These are phyloP conservation scores for Angophora floribunda DNA, from an alignment of 345 rosid genomes.

Conservation along the genomic window DNA sequence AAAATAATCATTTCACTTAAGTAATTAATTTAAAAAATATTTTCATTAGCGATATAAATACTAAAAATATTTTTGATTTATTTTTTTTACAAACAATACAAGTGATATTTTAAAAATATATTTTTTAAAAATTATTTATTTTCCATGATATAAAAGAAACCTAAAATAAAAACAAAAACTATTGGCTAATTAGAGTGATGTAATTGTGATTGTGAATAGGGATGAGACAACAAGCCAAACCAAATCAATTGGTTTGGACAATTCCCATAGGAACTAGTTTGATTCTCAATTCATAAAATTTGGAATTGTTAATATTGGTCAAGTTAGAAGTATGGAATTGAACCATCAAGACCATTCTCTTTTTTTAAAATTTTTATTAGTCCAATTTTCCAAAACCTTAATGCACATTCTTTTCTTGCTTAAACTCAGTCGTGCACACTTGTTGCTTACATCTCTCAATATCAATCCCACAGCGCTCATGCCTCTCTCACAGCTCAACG, in stretches of 20 bases:
- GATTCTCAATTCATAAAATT: not conserved
- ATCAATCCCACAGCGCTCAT: too few species aligned
- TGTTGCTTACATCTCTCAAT: not conserved
- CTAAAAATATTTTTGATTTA: too few species aligned
- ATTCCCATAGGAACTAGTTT: too few species aligned
- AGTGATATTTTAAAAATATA: too few species aligned
- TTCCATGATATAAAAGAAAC: too few species aligned
- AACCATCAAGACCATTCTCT: rapidly evolving
- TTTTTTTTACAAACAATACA: too few species aligned
- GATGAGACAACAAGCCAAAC: not conserved
- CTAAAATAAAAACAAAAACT: not conserved
- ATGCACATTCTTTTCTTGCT: not conserved
- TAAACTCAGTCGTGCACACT: rapidly evolving
- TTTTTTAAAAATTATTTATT: too few species aligned
- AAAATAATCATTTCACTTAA: too few species aligned
- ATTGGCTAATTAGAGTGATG: not conserved
- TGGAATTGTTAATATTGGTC: too few species aligned
- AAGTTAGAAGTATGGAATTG: not conserved
- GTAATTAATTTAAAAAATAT: too few species aligned
- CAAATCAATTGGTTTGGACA: rapidly evolving
- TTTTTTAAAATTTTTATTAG: not conserved
- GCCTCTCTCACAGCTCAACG: not conserved
- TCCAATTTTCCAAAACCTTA: not conserved
- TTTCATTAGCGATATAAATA: rapidly evolving
- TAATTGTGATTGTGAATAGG: not conserved